Conservation (phyloP, 2,329 filamentous ascomycete genomes). For the Talaromyces sp. region DNA sequence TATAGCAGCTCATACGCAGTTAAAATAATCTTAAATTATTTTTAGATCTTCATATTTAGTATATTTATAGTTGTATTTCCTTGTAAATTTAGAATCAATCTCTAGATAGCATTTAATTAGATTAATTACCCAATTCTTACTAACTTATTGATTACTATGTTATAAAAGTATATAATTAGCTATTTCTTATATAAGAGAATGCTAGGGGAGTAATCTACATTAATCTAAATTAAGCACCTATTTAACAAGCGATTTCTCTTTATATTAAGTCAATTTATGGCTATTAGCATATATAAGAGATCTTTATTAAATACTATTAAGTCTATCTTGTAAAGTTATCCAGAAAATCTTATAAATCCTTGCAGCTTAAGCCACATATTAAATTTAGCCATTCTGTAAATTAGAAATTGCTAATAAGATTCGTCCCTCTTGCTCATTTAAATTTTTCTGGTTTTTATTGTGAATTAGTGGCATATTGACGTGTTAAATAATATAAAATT, state of each 20-base stretch:
- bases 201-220: not conserved
- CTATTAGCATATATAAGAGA: not conserved
- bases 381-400: not conserved
- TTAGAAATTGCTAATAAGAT: not conserved
- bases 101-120: not conserved
- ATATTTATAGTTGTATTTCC: slow-evolving; percentile 3
- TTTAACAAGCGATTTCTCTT: slow-evolving; percentile 1
- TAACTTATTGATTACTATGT: slow-evolving; percentile 1
- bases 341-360: not conserved
- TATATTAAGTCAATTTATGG: not conserved
- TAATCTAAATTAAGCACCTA: not conserved
- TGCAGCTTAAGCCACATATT: not conserved
- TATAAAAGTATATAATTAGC: slow-evolving; percentile 1
- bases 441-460: not conserved
- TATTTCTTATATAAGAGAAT: not conserved
- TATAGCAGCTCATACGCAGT: not conserved
- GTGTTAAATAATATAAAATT: not conserved
- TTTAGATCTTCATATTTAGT: slow-evolving; percentile 2
- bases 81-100: not conserved
- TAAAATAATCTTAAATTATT: slow-evolving; percentile 13
- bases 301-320: not conserved
- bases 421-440: not conserved
- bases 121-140: not conserved
- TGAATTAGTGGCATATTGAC: not conserved
- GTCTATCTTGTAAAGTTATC: not conserved